These are phyloP conservation scores for Jasminum sambac DNA, from an alignment of 257 asterid genomes.

Conservation along the genomic window DNA sequence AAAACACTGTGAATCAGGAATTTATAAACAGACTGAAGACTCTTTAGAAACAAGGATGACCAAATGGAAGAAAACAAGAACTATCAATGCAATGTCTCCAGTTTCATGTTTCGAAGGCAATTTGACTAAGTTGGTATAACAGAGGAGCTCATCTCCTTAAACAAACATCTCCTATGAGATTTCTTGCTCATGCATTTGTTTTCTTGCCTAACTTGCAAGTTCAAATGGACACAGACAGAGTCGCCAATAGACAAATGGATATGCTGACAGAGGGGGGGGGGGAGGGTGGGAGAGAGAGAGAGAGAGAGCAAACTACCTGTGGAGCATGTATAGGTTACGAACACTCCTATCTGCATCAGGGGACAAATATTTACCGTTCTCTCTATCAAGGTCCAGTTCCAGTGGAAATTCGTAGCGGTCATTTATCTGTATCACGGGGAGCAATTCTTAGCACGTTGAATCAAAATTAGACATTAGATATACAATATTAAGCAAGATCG, in stretches of 20 bases:
- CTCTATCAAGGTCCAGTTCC: slow-evolving; percentile 71
- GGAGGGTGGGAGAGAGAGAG: too few relatives aligned
- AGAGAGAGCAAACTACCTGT: slow-evolving; percentile 36
- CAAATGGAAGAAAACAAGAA: background rate
- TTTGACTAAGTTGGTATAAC: background rate
- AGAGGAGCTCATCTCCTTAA: background rate
- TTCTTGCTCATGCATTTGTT: background rate
- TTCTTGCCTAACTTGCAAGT: background rate
- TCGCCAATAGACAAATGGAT: background rate
- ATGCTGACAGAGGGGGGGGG: background rate
- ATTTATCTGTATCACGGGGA: slow-evolving; percentile 46
- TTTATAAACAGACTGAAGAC: background rate
- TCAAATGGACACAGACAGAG: background rate
- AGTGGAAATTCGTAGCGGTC: slow-evolving; percentile 72
- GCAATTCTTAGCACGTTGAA: background rate
- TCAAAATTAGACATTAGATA: background rate
- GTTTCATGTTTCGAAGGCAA: background rate
- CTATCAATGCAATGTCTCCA: background rate
- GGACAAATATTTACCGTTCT: slow-evolving; percentile 61
- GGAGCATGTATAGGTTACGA: slow-evolving; percentile 63
- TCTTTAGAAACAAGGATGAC: background rate
- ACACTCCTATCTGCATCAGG: slow-evolving; percentile 69
- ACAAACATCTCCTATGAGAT: background rate
- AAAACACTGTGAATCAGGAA: background rate
- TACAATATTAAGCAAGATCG: background rate